phyloP scores from a whole-genome alignment of 768 basidiomycete species.

The Leccinum pellstonianum region DNA sequence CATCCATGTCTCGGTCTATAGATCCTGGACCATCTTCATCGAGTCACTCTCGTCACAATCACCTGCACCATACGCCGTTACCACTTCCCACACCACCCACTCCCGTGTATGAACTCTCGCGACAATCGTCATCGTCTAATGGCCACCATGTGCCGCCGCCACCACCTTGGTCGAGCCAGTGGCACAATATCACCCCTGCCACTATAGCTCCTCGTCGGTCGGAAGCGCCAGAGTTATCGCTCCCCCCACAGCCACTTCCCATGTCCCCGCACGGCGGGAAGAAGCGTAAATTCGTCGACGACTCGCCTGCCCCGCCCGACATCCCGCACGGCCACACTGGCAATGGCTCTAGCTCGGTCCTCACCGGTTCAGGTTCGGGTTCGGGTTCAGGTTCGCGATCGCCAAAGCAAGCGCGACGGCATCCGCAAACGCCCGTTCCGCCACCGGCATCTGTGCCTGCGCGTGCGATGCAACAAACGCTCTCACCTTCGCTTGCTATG shows the following conservation, averaged over 20 bases:
- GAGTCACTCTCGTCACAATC: slow-evolving; percentile 29
- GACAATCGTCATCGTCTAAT: slow-evolving; percentile 30
- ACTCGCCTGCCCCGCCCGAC: slow-evolving; percentile 30
- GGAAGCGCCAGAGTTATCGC: slow-evolving; percentile 26
- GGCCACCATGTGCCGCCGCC: slow-evolving; percentile 36
- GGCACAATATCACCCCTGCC: slow-evolving; percentile 24
- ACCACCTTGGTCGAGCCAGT: slow-evolving; percentile 35
- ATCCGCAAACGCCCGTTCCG: slow-evolving; percentile 34
- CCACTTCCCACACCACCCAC: slow-evolving; percentile 35
- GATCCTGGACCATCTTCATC: slow-evolving; percentile 34
- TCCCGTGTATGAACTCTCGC: slow-evolving; percentile 33
- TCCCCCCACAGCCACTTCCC: slow-evolving; percentile 12
- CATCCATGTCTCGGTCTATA: slow-evolving; percentile 21
- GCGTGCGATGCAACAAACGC: slow-evolving; percentile 35
- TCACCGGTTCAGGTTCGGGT: background rate
- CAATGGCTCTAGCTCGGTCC: slow-evolving; percentile 8
- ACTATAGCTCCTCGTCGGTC: slow-evolving; percentile 20
- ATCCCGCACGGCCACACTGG: slow-evolving; percentile 10
- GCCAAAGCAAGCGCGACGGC: slow-evolving; percentile 34
- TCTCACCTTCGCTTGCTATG: slow-evolving; percentile 36
- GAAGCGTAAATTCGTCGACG: slow-evolving; percentile 36
- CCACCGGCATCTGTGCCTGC: slow-evolving; percentile 25
- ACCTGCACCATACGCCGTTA: slow-evolving; percentile 31
- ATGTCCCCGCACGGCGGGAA: slow-evolving; percentile 33
- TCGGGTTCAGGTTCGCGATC: slow-evolving; percentile 33